A percentile compares a stretch with the other conserved stretches of the same genome.
phyloP scores from a whole-genome alignment of 1,139 yeast species.

The Blastobotrys illinoisensis region DNA sequence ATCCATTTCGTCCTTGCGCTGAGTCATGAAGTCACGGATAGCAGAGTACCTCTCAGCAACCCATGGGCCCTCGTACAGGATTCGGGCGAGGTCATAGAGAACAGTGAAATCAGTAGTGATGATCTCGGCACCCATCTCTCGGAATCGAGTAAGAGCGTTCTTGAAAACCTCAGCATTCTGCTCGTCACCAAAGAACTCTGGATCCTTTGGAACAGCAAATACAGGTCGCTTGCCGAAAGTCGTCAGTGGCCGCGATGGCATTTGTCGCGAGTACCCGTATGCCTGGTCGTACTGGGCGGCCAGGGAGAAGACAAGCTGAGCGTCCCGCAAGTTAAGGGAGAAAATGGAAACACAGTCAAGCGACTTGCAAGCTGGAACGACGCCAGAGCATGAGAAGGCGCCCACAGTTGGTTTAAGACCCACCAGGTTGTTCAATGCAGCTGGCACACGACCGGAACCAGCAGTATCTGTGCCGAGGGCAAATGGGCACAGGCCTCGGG shows the following conservation, averaged over 20 bases:
- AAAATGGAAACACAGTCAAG: slow-evolving; percentile 89
- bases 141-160: slow-evolving; percentile 54
- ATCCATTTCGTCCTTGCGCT: slow-evolving; percentile 66
- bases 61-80: slow-evolving; percentile 98
- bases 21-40: slow-evolving; percentile 61
- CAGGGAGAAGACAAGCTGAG: slow-evolving; percentile 65
- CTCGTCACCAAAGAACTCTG: slow-evolving; percentile 74
- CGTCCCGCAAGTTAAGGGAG: slow-evolving; percentile 70
- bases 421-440: slow-evolving; percentile 84
- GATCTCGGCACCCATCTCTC: slow-evolving; percentile 51
- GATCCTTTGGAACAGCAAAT: slow-evolving; percentile 67
- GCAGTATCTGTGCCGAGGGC: slow-evolving; percentile 96
- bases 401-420: slow-evolving; percentile 94
- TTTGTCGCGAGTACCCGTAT: slow-evolving; percentile 76
- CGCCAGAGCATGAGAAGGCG: slow-evolving; percentile 75
- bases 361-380: slow-evolving; percentile 96
- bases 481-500: slow-evolving; percentile 81
- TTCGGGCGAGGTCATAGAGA: slow-evolving; percentile 73
- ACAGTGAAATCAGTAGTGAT: slow-evolving; percentile 65
- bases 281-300: slow-evolving; percentile 67
- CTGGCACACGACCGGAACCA: slow-evolving; percentile 98
- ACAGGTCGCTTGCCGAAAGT: slow-evolving; percentile 55
- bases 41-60: slow-evolving; percentile 93
- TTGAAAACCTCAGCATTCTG: slow-evolving; percentile 68
- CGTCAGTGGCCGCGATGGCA: slow-evolving; percentile 62